Conservation (phyloP, 2,329 filamentous ascomycete species). For the Beauveria sp. region DNA sequence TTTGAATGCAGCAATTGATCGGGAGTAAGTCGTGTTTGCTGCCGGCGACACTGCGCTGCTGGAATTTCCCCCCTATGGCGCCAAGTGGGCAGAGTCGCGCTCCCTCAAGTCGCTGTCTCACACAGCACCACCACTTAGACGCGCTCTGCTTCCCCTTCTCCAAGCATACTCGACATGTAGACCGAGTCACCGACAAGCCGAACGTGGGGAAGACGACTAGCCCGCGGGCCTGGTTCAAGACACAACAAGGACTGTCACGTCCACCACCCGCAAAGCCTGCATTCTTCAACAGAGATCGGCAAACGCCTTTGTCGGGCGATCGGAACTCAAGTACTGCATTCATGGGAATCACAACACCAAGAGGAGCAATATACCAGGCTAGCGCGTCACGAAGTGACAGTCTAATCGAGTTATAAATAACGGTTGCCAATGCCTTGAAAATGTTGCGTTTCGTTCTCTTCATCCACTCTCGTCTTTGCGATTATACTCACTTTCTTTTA, state of each 20-base stretch:
- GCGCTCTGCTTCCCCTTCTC: not conserved
- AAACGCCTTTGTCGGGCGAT: not conserved
- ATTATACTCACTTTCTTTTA: conserved; percentile 22
- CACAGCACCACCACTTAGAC: conserved; percentile 5
- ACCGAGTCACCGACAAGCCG: not conserved
- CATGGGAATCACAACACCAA: not conserved
- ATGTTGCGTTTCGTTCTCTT: conserved; percentile 7
- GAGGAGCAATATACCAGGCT: not conserved
- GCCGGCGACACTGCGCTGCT: not conserved
- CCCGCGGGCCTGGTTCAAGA: not conserved
- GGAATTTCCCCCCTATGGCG: not conserved
- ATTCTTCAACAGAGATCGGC: conserved; percentile 2
- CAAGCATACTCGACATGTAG: not conserved
- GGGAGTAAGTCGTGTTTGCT: conserved; percentile 1
- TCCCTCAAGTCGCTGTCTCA: not conserved
- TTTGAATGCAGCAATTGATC: not conserved
- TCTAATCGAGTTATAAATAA: conserved; percentile 21
- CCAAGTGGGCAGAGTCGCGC: conserved; percentile 1
- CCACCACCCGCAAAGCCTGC: not conserved
- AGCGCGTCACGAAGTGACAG: not conserved
- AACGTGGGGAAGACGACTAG: not conserved
- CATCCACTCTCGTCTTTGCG: conserved; percentile 21
- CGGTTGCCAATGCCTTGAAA: conserved; percentile 12
- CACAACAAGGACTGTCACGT: conserved; percentile 3
- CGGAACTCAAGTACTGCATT: not conserved